Evolutionary conservation across 805 yeast genomes (phyloP).

Genomic region (Naumovozyma dairenensis): DNA sequence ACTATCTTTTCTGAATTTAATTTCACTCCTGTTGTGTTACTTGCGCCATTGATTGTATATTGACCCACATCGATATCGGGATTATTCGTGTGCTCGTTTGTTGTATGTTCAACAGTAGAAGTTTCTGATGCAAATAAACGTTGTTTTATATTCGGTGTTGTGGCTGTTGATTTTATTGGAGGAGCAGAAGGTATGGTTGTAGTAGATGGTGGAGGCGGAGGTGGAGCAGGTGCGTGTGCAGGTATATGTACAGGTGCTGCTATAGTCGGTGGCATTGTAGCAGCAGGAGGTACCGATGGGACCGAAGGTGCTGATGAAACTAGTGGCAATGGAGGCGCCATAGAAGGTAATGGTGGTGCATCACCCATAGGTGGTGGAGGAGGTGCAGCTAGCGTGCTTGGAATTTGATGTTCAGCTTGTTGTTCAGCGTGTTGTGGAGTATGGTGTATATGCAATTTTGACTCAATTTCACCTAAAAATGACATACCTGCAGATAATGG

Average conservation of each 20-base stretch:
- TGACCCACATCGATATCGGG: slow-evolving; percentile 17
- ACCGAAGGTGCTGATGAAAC: slow-evolving; percentile 18
- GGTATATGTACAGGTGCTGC: slow-evolving; percentile 8
- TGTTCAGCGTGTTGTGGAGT: slow-evolving; percentile 5
- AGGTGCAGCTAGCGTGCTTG: slow-evolving; percentile 13
- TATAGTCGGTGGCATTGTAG: slow-evolving; percentile 3
- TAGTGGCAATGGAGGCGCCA: slow-evolving; percentile 26
- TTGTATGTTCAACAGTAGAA: slow-evolving; percentile 25
- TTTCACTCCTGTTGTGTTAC: slow-evolving; percentile 17
- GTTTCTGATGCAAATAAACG: slow-evolving; percentile 22
- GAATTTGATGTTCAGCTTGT: slow-evolving; percentile 5
- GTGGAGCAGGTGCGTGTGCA: slow-evolving; percentile 13
- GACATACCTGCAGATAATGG: slow-evolving; percentile 14
- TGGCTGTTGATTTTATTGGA: slow-evolving; percentile 22
- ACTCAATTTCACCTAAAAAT: slow-evolving; percentile 25
- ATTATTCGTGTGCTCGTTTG: slow-evolving; percentile 16
- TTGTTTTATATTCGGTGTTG: slow-evolving; percentile 19
- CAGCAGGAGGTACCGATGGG: slow-evolving; percentile 14
- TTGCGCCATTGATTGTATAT: slow-evolving; percentile 10
- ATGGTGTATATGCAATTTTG: slow-evolving; percentile 14
- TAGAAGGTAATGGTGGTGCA: slow-evolving; percentile 19
- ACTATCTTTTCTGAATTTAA: slow-evolving; percentile 26
- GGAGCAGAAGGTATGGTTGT: slow-evolving; percentile 10
- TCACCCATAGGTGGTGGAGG: slow-evolving; percentile 9
- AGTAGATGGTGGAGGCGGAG: slow-evolving; percentile 15